These are phyloP conservation scores for Populus euphratica DNA, from an alignment of 345 rosid genomes.

Conservation along the genomic window DNA sequence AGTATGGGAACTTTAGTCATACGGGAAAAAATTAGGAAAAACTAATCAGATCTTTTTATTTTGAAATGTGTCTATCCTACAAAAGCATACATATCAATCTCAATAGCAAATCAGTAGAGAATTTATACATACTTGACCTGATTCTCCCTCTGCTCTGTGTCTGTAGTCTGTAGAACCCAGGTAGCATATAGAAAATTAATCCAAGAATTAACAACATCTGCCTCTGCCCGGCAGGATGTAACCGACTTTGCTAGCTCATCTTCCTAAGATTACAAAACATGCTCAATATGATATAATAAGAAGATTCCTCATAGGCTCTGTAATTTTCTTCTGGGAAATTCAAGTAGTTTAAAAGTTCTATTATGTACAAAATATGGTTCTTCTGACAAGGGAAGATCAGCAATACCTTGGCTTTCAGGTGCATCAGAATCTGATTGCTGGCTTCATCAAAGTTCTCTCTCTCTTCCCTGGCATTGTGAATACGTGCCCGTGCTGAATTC, in stretches of 20 bases:
- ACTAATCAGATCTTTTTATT: conserved; percentile 1
- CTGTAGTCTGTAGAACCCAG: conserved; percentile 51
- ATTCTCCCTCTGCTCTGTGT: conserved; percentile 48
- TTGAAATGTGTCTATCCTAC: not conserved
- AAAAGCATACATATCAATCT: conserved; percentile 4
- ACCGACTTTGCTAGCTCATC: conserved; percentile 75
- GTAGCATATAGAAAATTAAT: conserved; percentile 65
- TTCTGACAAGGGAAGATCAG: not conserved
- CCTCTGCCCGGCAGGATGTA: conserved; percentile 62
- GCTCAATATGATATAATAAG: not conserved
- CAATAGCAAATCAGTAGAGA: not conserved
- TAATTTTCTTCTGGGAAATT: not conserved
- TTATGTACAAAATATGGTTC: not conserved
- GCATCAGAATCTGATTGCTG: conserved; percentile 68
- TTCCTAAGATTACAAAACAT: conserved; percentile 47
- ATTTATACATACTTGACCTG: conserved; percentile 65
- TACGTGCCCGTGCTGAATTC: conserved; percentile 54
- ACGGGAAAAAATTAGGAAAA: not conserved
- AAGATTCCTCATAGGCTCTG: not conserved
- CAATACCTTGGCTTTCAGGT: conserved; percentile 71
- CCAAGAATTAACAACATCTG: conserved; percentile 68
- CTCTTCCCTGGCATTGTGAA: conserved; percentile 78
- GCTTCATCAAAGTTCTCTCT: conserved; percentile 92
- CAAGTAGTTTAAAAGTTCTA: not conserved
- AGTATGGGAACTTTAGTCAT: not conserved